phyloP scores from a whole-genome alignment of 2,329 filamentous ascomycete genomes.

The Magnaporthales sp. region DNA sequence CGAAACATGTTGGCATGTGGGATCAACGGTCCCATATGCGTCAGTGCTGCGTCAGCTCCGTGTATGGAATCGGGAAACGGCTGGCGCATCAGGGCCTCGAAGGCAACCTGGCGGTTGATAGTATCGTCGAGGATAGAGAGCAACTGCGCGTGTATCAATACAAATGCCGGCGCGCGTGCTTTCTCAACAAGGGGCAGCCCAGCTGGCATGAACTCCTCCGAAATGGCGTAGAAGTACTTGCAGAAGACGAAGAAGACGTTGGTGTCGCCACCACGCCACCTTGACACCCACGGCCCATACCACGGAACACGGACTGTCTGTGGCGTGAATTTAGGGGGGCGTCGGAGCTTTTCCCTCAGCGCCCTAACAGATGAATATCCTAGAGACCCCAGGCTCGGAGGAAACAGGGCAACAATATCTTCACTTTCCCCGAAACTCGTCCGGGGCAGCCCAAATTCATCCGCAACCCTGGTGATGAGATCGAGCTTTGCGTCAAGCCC shows the following conservation, averaged over 20 bases:
- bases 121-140: constrained; percentile 73
- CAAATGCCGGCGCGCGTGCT: constrained; percentile 64
- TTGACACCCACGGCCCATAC: constrained; percentile 70
- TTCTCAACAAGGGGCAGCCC: constrained; percentile 44
- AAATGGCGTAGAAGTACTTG: constrained; percentile 77
- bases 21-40: constrained; percentile 53
- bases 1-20: constrained; percentile 56
- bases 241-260: constrained; percentile 88
- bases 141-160: constrained; percentile 75
- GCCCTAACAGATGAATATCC: constrained; percentile 45
- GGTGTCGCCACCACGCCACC: constrained; percentile 81
- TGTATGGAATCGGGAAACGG: constrained; percentile 33
- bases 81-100: constrained; percentile 34
- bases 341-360: constrained; percentile 50
- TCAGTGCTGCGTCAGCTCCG: constrained; percentile 56
- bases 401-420: constrained; percentile 61
- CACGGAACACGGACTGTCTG: constrained; percentile 66
- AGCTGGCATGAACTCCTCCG: constrained; percentile 60
- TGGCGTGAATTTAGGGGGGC: constrained; percentile 38
- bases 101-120: constrained; percentile 62
- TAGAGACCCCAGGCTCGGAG: constrained; percentile 50
- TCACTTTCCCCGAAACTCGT: constrained; percentile 48
- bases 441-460: constrained; percentile 58
- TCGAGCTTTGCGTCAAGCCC: constrained; percentile 50
- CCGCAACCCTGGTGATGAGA: constrained; percentile 61